phyloP scores from a whole-genome alignment of 768 basidiomycete genomes.

The Pleurotus djamor region DNA sequence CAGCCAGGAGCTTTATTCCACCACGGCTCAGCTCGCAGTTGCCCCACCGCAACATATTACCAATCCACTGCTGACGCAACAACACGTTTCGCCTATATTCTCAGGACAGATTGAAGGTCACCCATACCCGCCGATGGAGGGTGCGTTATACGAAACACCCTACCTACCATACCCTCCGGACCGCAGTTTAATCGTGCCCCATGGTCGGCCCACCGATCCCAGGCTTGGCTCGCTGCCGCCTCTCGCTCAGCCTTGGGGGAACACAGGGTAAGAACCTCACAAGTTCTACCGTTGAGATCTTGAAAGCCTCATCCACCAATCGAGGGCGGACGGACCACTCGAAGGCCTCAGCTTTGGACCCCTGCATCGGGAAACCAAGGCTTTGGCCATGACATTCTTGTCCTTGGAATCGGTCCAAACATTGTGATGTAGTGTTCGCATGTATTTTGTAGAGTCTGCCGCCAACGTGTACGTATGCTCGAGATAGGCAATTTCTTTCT shows the following conservation, averaged over 20 bases:
- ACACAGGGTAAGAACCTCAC: slow-evolving; percentile 21
- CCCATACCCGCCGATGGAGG: slow-evolving; percentile 2
- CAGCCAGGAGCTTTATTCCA: slow-evolving; percentile 18
- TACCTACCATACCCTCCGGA: not conserved
- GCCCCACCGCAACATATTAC: slow-evolving; percentile 16
- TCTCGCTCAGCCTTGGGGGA: slow-evolving; percentile 32
- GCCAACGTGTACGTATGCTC: not conserved
- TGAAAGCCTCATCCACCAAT: not conserved
- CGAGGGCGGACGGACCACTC: not conserved
- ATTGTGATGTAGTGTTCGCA: not conserved
- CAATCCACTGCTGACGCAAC: slow-evolving; percentile 20
- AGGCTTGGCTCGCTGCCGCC: slow-evolving; percentile 22
- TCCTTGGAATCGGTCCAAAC: not conserved
- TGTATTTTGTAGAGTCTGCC: not conserved
- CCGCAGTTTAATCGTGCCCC: slow-evolving; percentile 15
- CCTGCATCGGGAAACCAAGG: not conserved
- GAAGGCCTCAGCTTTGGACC: not conserved
- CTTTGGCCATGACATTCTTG: not conserved
- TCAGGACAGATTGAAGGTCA: slow-evolving; percentile 9
- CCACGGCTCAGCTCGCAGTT: slow-evolving; percentile 22
- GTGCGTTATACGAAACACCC: slow-evolving; percentile 16
- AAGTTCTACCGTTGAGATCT: not conserved
- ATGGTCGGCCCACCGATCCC: slow-evolving; percentile 25
- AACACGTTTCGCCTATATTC: slow-evolving; percentile 12
- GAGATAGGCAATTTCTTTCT: not conserved